Base-by-base conservation (phyloP, 1,284 basidiomycete species). In the Leccinum ponderosum region DNA sequence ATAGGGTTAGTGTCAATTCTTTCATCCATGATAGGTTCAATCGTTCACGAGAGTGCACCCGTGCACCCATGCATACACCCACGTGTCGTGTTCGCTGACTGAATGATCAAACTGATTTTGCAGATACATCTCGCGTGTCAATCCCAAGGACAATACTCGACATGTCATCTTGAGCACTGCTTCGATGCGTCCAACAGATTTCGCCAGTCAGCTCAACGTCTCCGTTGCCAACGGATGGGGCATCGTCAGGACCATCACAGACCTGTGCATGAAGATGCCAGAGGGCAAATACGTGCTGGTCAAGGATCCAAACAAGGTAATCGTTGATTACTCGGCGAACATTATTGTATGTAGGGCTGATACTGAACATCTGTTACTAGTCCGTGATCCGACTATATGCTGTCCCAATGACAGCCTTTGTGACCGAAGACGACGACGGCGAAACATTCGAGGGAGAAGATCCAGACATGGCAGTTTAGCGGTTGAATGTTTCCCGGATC, bases 191-290 rank as follows among this genome's bases (percentile, higher is more conserved):
- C 97, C 97, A 3, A 84, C 86, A 33, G 97, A 99, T 67, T 97
- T 99, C 72, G 96, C 97, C 11, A 84, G 81, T 27, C 97, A 99
- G 78, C 91, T 99, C 72, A 98, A 98, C 74, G 90, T 99, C 60
- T 97, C 95, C 55, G 80, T 99, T 62, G 80, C 91, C 56, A 99
- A 99, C 75, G 97, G 97, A 27, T 99, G 97, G 97, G 97, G 97
- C 65, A 98, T 99, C 72, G 94, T 99, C 31, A 86, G 96, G 61
- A 96, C 93, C 25, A 89, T 98, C 63, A 91, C 93, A 51, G 95
- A 98, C 74, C 77, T 97, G 62, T 93, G 91, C 74, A 87, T 97
- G 86, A 95, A 95, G 78, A 90, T 95, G 85, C 93, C 93, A 27
- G 95, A 98, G 77, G 95, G 96, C 74, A 97, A 97, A 77, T 98